A percentile compares a stretch with the other conserved stretches of the same genome.
These are phyloP conservation scores for Emiliania huxleyi DNA, from an alignment of 78 protist genomes.

Conservation along the genomic window DNA sequence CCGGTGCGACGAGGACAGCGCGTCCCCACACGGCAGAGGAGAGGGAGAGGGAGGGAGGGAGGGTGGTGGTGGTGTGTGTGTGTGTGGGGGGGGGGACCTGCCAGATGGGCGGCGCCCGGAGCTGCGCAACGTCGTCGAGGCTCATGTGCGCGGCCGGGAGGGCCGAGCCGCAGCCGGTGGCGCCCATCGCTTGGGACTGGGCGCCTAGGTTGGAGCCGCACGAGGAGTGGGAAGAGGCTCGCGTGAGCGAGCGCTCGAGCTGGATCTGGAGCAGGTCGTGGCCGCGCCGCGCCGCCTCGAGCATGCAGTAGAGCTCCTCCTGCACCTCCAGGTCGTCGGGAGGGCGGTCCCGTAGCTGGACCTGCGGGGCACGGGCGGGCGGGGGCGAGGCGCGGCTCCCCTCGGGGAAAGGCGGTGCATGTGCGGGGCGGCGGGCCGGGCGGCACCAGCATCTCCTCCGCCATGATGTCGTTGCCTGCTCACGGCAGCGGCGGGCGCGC, in stretches of 20 bases:
- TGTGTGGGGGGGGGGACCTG: too few relatives aligned
- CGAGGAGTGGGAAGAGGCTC: not conserved
- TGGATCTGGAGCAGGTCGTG: not conserved
- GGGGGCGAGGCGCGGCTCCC: too few relatives aligned
- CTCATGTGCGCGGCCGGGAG: too few relatives aligned
- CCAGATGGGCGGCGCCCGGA: too few relatives aligned
- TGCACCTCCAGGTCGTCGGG: not conserved
- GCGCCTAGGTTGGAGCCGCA: not conserved
- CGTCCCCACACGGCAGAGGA: not conserved
- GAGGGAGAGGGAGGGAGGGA: not conserved
- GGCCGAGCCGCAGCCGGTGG: too few relatives aligned
- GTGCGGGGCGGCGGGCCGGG: too few relatives aligned
- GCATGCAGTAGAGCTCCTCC: constrained; percentile 18
- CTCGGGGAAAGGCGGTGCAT: too few relatives aligned
- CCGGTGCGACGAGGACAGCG: too few relatives aligned
- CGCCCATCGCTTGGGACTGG: too few relatives aligned
- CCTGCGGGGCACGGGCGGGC: not conserved
- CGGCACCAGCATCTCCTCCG: not conserved
- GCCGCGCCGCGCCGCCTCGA: not conserved
- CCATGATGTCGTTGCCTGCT: not conserved
- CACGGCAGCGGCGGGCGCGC: too few relatives aligned
- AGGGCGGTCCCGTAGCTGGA: not conserved
- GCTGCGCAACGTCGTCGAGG: not conserved
- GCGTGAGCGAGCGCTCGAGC: not conserved
- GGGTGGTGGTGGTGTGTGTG: too few relatives aligned